phyloP scores from a whole-genome alignment of 768 basidiomycete species.

The Kwoniella europaea region DNA sequence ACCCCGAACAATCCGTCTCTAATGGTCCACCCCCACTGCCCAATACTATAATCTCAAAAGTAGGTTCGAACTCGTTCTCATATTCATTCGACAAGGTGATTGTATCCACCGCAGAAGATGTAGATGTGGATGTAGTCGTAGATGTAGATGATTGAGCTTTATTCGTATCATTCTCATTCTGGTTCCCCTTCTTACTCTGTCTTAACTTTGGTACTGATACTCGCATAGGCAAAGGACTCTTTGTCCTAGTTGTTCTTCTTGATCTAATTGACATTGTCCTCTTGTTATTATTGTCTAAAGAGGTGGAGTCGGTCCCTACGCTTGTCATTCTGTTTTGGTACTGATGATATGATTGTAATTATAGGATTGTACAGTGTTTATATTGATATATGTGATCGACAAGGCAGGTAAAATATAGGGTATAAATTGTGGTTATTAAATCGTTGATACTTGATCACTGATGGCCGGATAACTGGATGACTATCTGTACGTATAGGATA shows the following conservation, averaged over 20 bases:
- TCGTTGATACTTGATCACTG: too few species aligned
- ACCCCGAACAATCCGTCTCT: slow-evolving; percentile 88
- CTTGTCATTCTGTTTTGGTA: neutral
- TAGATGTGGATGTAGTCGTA: too few species aligned
- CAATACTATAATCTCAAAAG: slow-evolving; percentile 58
- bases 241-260: neutral
- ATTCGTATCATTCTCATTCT: neutral
- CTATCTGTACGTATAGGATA: too few species aligned
- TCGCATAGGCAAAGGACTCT: neutral
- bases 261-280: neutral
- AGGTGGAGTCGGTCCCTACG: too few species aligned
- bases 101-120: too few species aligned
- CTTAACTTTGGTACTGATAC: too few species aligned
- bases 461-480: too few species aligned
- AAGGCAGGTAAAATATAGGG: too few species aligned
- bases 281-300: neutral
- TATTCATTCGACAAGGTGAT: neutral
- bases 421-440: too few species aligned
- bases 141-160: too few species aligned
- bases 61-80: slow-evolving; percentile 19
- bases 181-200: neutral
- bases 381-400: too few species aligned
- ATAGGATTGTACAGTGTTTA: neutral
- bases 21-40: slow-evolving; percentile 87
- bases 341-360: neutral